Base-by-base conservation (phyloP, 495 filamentous ascomycete species). In the Letharia lupina region DNA sequence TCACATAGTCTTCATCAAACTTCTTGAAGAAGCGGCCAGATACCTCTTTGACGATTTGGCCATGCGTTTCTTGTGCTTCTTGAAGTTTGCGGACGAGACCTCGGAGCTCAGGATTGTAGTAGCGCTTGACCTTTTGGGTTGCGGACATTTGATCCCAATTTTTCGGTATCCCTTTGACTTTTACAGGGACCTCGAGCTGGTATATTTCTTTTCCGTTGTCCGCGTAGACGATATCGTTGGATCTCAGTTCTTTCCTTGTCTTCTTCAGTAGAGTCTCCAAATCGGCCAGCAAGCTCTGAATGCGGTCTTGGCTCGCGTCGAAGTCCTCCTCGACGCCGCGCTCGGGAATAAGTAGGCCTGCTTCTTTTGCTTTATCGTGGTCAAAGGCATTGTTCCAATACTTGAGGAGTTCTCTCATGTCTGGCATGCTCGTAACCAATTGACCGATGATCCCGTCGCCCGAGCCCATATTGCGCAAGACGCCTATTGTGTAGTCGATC, bases 181-280 rank as follows among this genome's bases (percentile, higher is more conserved):
- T 88, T 69, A 89, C 85, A 0, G 95, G 95, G 0, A 90, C 89
- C 74, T 99, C 95, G 4, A 99, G 83, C 74, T 97, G 91, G 73
- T 96, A 99, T 60, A 97, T 89, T 72, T 99, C 95, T 75, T 98
- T 99, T 37, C 95, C 95, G 44, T 91, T 90, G 73, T 98, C 90
- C 39, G 86, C 86, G 77, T 89, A 99, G 66, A 83, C 86, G 69
- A 98, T 87, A 3, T 90, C 86, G 44, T 74, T 81, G 11, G 83
- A 87, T 0, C 80, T 80, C 12, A 96, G 75, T 31, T 90, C 83
- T 37, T 83, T 81, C 63, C 89, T 86, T 52, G 86, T 84, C 70
- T 84, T 81, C 66, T 87, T 88, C 10, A 97, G 79, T 2, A 96
- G 74, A 20, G 79, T 75, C 15, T 95, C 79, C 0, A 99, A 85